Percentiles rank a stretch among this genome's conserved stretches.
These are phyloP conservation scores for Chrysoporthe deuterocubensis DNA, from an alignment of 2,329 filamentous ascomycete genomes.

Conservation along the genomic window DNA sequence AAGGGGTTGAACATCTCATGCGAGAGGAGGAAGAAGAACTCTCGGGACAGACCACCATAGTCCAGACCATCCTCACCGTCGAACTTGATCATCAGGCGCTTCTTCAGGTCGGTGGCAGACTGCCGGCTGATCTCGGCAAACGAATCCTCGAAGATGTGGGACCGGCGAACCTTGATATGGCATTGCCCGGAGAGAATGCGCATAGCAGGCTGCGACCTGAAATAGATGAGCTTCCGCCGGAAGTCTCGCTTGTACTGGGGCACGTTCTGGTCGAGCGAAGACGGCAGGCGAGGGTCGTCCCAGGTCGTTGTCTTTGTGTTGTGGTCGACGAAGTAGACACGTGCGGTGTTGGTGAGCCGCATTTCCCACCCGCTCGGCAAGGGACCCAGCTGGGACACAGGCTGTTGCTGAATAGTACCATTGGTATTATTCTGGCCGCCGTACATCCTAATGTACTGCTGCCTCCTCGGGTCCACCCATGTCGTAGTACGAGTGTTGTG, in stretches of 20 bases:
- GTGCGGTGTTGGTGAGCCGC: constrained; percentile 95
- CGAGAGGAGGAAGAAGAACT: constrained; percentile 98
- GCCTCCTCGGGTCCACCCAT: constrained; percentile 95
- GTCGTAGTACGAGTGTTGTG: constrained; percentile 98
- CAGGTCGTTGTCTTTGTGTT: constrained; percentile 99
- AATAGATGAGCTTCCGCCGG: constrained; percentile 96
- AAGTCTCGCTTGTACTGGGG: constrained; percentile 99
- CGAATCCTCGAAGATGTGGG: constrained; percentile 98
- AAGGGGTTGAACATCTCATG: constrained; percentile 99
- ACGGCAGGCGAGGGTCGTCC: constrained; percentile 95
- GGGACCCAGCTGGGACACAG: constrained; percentile 93
- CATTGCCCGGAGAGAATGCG: constrained; percentile 95
- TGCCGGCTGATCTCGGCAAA: constrained; percentile 98
- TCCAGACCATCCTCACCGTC: constrained; percentile 97
- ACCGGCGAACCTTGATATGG: constrained; percentile 95
- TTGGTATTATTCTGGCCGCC: constrained; percentile 82
- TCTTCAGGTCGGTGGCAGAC: constrained; percentile 94
- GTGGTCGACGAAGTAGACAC: constrained; percentile 98
- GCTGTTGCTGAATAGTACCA: constrained; percentile 93
- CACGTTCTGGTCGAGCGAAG: constrained; percentile 95
- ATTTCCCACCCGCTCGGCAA: constrained; percentile 99
- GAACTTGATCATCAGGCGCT: constrained; percentile 99
- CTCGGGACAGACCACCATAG: constrained; percentile 95
- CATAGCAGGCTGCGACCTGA: constrained; percentile 95
- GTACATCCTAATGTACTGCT: constrained; percentile 99